Evolutionary conservation across 257 asterid genomes (phyloP).

Genomic region (Solanum raphanifolium): DNA sequence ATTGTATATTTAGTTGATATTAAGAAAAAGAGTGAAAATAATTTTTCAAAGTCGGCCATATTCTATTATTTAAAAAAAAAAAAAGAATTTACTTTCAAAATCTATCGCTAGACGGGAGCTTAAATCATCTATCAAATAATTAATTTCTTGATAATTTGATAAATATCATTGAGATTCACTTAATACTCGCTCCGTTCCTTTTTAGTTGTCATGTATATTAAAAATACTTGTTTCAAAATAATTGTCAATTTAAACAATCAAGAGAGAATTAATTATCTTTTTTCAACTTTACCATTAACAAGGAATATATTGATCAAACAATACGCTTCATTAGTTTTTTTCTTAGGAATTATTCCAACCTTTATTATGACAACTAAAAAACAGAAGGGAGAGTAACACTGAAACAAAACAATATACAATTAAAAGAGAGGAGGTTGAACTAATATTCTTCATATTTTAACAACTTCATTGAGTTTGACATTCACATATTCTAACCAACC

Average conservation of each 20-base stretch:
- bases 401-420: neutral
- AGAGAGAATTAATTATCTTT: neutral
- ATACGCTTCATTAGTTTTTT: too few species aligned
- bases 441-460: neutral
- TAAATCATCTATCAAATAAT: too few species aligned
- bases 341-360: too few species aligned
- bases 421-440: neutral
- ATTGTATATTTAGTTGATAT: neutral
- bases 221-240: too few species aligned
- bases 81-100: neutral
- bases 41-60: neutral
- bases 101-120: neutral
- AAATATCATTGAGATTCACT: neutral
- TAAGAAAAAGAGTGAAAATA: too few species aligned
- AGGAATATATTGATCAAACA: too few species aligned
- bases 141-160: neutral
- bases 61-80: neutral
- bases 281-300: too few species aligned
- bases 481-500: constrained; percentile 18
- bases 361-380: too few species aligned
- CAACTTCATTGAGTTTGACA: constrained; percentile 24
- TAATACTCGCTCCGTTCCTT: too few species aligned
- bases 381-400: neutral
- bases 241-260: too few species aligned
- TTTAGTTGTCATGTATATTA: neutral